Evolutionary conservation across 306 rosid genomes (phyloP), one percentile per base, ranked within the genome.

Genomic region (Rosa lucieae): DNA sequence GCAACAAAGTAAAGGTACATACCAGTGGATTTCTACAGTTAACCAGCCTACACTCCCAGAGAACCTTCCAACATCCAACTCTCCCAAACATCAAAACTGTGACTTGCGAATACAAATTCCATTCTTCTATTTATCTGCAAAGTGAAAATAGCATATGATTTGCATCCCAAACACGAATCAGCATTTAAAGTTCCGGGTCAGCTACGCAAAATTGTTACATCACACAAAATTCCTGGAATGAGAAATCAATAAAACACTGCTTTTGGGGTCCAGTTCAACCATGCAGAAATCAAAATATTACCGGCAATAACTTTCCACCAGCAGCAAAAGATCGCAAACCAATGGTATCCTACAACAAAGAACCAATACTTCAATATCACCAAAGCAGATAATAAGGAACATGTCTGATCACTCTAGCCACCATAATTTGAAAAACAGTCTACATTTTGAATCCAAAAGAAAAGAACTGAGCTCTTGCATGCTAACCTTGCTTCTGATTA

Each of bases 1-100:
- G 35, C 66, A 26, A 85, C 61, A 10, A 71, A 78, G 32, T 23
- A 66, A 67, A 58, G 72, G 70, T 86, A 84, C 97, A 81, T 80
- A 90, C 99, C 59, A 84, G 77, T 52, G 90, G 88, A 86, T 95
- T 93, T 87, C 97, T 91, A 77, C 98, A 91, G 87, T 95, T 93
- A 76, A 90, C 92, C 85, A 95, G 89, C 83, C 89, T 92, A 72
- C 99, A 95, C 84, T 95, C 99, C 93, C 68, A 89, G 70, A 74
- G 97, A 88, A 78, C 98, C 93, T 86, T 93, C 96, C 72, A 95
- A 82, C 67, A 83, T 85, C 99, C 99, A 95, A 80, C 87, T 89
- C 86, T 93, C 98, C 99, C 99, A 93, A 67, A 95, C 99, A 84
- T 93, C 99, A 89, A 95, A 95, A 84, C 97, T 93, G 86, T 95